These are phyloP conservation scores for Plasmodium cynomolgi DNA, from an alignment of 169 alveolate species.

Conservation along the genomic window DNA sequence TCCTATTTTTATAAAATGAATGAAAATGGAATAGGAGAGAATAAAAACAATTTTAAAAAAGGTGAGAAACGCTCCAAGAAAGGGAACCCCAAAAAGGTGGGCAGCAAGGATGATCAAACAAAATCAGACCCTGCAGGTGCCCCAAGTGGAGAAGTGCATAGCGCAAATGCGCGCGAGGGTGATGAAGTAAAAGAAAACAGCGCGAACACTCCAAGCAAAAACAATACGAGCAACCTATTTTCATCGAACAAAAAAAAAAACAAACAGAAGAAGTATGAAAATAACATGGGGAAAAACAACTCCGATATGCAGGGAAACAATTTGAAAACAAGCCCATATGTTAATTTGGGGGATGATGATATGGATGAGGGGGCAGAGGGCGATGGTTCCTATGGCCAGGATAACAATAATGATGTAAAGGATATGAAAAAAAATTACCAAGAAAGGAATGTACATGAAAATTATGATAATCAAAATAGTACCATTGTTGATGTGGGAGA, in stretches of 20 bases:
- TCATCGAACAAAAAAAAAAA: background rate
- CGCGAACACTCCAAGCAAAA: background rate
- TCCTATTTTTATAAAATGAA: constrained; percentile 21
- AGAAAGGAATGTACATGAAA: background rate
- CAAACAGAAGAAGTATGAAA: background rate
- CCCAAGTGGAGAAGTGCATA: background rate
- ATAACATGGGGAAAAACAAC: background rate
- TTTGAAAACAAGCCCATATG: background rate
- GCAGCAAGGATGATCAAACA: background rate
- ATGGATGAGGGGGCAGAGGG: background rate
- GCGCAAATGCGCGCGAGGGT: background rate
- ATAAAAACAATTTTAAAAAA: background rate
- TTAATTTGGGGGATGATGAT: background rate
- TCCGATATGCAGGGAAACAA: background rate
- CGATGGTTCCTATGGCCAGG: background rate
- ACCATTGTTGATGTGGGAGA: background rate
- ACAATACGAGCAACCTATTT: background rate
- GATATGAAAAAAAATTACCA: background rate
- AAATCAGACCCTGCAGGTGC: background rate
- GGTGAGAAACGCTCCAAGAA: constrained; percentile 2
- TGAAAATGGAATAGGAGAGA: constrained; percentile 20
- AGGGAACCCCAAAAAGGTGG: background rate
- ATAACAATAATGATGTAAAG: background rate
- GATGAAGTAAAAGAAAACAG: background rate
- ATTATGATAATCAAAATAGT: background rate